Base-by-base conservation (phyloP, 2,329 filamentous ascomycete species). In the Clonostachys rhizophaga region DNA sequence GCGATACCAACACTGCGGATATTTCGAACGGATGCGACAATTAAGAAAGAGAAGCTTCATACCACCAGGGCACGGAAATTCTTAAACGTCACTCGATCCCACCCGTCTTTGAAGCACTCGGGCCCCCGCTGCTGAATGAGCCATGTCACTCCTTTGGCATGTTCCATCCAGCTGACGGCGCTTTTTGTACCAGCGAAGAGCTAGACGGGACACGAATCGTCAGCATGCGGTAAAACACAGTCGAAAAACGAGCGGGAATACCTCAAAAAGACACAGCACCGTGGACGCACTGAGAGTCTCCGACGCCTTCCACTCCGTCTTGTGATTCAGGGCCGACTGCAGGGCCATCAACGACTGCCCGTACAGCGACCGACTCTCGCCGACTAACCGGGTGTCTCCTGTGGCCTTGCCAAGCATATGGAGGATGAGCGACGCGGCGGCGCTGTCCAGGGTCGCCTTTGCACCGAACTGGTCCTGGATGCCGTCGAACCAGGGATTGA, bases 381-480 rank as follows among this genome's bases (percentile, higher is more conserved):
- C 42, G 14, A 48, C 41, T 33, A 48, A n/a, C 34, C 36, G 42
- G 16, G n/a, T 6, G n/a, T 48, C 46, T 3, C 35, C 35, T 14
- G 5, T 30, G 13, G 33, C 14, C 34, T 39, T 40, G 12, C 46
- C 46, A 9, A 48, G 46, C 35, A 48, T 45, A 14, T 48, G 46
- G 33, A 48, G 18, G 30, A 48, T 30, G 9, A 48, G 46, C 16
- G 42, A 48, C 35, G 35, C 40, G 17, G 40, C 18, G 13, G 46
- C 46, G 18, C 46, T 48, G 42, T 48, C 46, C n/a, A 48, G 24
- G 5, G 46, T 45, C 35, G 44, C 46, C 34, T 48, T 41, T 34
- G 17, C 14, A 14, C 34, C 16, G 39, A 30, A 30, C 24, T 30
- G 24, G 24, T 30, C 24, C 24, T 30, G 24, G 24, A 30, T 30